Evolutionary conservation across 1,284 basidiomycete genomes (phyloP).

Genomic region (Melanopsichium pennsylvanicum): DNA sequence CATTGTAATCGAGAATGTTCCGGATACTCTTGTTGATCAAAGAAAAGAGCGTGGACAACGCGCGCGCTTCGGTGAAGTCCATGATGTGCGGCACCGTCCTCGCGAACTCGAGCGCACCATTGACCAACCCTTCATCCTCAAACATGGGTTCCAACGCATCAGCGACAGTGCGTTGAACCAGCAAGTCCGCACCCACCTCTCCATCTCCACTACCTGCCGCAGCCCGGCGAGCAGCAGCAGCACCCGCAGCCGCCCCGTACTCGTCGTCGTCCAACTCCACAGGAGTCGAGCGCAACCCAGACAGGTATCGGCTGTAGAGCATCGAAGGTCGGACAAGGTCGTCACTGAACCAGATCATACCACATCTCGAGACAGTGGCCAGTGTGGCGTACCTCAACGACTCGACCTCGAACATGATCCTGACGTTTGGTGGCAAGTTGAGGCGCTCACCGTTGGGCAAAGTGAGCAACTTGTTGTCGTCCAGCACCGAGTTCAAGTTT

Average conservation of each 20-base stretch:
- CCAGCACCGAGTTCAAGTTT: conserved; percentile 92
- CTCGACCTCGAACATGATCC: conserved; percentile 99
- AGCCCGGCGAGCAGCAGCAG: conserved; percentile 71
- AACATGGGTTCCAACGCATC: conserved; percentile 70
- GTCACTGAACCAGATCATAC: conserved; percentile 99
- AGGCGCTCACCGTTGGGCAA: conserved; percentile 98
- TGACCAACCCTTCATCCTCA: conserved; percentile 77
- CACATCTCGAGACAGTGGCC: conserved; percentile 98
- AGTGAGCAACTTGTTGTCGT: conserved; percentile 97
- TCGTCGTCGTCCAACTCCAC: conserved; percentile 90
- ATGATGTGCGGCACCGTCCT: conserved; percentile 92
- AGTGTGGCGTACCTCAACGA: conserved; percentile 95
- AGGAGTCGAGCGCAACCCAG: conserved; percentile 77
- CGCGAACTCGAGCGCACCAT: conserved; percentile 79
- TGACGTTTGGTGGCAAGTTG: conserved; percentile 93
- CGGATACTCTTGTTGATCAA: conserved; percentile 94
- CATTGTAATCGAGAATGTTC: conserved; percentile 92
- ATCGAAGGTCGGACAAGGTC: conserved; percentile 89
- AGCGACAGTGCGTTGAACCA: conserved; percentile 80
- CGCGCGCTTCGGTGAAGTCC: conserved; percentile 93
- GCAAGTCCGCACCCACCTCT: conserved; percentile 73
- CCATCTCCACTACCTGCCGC: conserved; percentile 55
- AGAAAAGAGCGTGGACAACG: conserved; percentile 94
- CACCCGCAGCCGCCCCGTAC: conserved; percentile 64
- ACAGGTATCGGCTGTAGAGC: conserved; percentile 90